phyloP scores from a whole-genome alignment of 345 rosid species.

The Mallotus nudiflorus region DNA sequence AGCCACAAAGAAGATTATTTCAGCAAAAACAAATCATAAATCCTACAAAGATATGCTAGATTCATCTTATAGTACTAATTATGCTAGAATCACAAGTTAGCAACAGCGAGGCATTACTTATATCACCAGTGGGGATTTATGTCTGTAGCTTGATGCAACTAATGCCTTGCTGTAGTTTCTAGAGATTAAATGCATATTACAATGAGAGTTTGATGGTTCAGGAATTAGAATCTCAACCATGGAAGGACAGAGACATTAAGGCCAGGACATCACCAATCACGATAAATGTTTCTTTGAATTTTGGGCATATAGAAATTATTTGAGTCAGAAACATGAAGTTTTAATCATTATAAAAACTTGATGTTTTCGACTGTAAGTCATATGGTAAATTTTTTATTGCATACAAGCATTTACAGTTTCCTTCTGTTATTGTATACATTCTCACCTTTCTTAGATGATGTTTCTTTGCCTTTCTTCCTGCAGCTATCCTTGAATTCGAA shows the following conservation, averaged over 20 bases:
- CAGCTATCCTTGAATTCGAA: slow-evolving; percentile 54
- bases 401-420: slow-evolving; percentile 2
- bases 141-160: too few relatives aligned
- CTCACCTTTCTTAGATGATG: slow-evolving; percentile 50
- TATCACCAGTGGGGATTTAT: slow-evolving; percentile 5
- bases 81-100: slow-evolving; percentile 4
- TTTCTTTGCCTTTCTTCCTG: slow-evolving; percentile 46
- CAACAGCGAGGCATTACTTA: slow-evolving; percentile 1
- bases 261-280: not conserved
- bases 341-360: not conserved
- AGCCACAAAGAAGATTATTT: not conserved
- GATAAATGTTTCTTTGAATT: not conserved
- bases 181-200: not conserved
- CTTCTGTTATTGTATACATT: slow-evolving; percentile 4
- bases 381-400: not conserved
- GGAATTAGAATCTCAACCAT: not conserved
- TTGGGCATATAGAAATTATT: not conserved
- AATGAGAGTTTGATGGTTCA: not conserved
- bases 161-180: not conserved
- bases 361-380: slow-evolving; percentile 1
- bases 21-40: slow-evolving; percentile 14
- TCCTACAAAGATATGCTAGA: slow-evolving; percentile 11
- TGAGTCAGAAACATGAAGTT: slow-evolving; percentile 3
- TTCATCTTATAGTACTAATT: slow-evolving; percentile 6
- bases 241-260: not conserved